A percentile compares a stretch with the other conserved stretches of the same genome.
phyloP scores from a whole-genome alignment of 2,329 filamentous ascomycete species.

The Pseudogymnoascus sp. region DNA sequence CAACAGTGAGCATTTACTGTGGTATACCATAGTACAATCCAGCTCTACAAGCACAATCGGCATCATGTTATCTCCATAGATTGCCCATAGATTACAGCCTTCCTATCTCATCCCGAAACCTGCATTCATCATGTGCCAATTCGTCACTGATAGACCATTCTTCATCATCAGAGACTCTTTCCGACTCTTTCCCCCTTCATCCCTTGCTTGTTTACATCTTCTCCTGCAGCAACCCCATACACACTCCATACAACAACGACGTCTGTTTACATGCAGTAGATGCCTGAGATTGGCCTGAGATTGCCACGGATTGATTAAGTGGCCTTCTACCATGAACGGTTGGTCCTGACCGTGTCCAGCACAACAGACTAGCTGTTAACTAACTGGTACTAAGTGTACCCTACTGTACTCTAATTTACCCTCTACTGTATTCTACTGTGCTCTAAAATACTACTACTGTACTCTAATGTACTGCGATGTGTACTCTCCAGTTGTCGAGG shows the following conservation, averaged over 20 bases:
- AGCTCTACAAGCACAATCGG: background rate
- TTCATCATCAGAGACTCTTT: background rate
- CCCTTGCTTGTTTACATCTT: conserved; percentile 3
- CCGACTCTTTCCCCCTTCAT: background rate
- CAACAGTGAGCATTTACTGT: background rate
- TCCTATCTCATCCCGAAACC: background rate
- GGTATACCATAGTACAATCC: background rate
- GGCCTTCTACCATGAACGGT: background rate
- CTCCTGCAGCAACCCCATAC: conserved; percentile 8
- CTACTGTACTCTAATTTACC: conserved; percentile 1
- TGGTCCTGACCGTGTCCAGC: conserved; percentile 1
- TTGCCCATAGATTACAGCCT: background rate
- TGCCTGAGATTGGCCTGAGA: background rate
- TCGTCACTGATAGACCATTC: background rate
- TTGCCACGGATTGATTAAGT: background rate
- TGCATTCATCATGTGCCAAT: conserved; percentile 6
- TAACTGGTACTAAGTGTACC: background rate
- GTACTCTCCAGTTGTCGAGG: background rate
- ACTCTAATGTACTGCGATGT: background rate
- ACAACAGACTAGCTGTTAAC: background rate
- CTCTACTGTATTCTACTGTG: background rate
- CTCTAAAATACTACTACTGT: conserved; percentile 4
- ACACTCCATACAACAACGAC: background rate
- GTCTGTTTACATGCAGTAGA: background rate
- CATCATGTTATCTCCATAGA: background rate